Evolutionary conservation across 768 basidiomycete species (phyloP).

Genomic region (Cystoderma amianthinum): DNA sequence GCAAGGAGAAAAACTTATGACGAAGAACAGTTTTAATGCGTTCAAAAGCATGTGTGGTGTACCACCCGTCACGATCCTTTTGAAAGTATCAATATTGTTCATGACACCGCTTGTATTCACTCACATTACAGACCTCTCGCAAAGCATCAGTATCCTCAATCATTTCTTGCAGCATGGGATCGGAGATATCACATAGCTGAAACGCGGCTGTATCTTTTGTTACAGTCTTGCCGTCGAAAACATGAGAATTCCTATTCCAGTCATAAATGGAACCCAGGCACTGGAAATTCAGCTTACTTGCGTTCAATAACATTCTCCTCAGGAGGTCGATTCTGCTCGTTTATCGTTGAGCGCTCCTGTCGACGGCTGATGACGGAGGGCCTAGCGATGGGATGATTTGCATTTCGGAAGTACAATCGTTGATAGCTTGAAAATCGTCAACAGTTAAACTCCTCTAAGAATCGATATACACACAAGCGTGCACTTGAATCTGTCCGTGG

Average conservation of each 20-base stretch:
- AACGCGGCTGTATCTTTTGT: conserved; percentile 88
- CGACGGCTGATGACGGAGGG: conserved; percentile 70
- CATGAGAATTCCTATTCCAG: conserved; percentile 53
- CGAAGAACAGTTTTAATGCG: conserved; percentile 80
- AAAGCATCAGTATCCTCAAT: conserved; percentile 68
- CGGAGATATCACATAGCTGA: conserved; percentile 89
- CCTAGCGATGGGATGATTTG: conserved; percentile 72
- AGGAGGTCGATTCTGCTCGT: conserved; percentile 30
- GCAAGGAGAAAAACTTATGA: conserved; percentile 77
- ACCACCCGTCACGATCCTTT: conserved; percentile 89
- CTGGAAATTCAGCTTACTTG: conserved; percentile 23
- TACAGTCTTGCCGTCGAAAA: conserved; percentile 81
- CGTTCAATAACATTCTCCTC: too few relatives aligned
- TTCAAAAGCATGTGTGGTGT: conserved; percentile 65
- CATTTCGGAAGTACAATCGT: conserved; percentile 84
- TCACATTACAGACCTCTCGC: conserved; percentile 68
- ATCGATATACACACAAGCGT: conserved; percentile 56
- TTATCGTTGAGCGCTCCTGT: conserved; percentile 40
- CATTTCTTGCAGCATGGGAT: conserved; percentile 77
- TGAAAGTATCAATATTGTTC: conserved; percentile 1
- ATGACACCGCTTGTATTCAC: conserved; percentile 17
- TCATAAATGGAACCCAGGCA: neutral
- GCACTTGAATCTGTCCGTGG: conserved; percentile 70
- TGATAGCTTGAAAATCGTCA: too few relatives aligned
- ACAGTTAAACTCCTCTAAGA: too few relatives aligned